Conservation (phyloP, 2,329 filamentous ascomycete genomes). For the Alternaria gaisen region DNA sequence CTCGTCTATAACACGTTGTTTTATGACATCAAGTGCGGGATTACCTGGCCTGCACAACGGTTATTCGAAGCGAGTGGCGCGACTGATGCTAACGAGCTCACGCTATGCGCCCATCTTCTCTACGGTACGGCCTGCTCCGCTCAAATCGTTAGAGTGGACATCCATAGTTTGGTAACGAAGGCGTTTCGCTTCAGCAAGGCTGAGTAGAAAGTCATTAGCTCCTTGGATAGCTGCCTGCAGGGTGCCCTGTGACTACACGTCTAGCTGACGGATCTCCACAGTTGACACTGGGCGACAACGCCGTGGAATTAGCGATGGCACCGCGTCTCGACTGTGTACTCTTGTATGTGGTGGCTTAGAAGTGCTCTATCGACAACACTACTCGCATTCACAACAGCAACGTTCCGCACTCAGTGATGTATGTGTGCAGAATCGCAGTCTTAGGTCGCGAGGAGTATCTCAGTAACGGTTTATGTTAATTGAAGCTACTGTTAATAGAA, state of each 20-base stretch:
- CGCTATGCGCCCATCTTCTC: slow-evolving; percentile 29
- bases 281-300: slow-evolving; percentile 28
- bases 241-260: slow-evolving; percentile 17
- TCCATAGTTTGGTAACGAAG: slow-evolving; percentile 25
- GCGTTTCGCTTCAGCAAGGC: slow-evolving; percentile 18
- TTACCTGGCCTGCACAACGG: slow-evolving; percentile 27
- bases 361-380: slow-evolving; percentile 31
- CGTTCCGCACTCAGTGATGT: slow-evolving; percentile 16
- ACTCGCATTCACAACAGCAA: slow-evolving; percentile 33
- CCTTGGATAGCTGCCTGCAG: slow-evolving; percentile 14
- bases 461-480: background rate
- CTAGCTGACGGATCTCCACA: slow-evolving; percentile 29
- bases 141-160: slow-evolving; percentile 22
- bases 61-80: slow-evolving; percentile 35
- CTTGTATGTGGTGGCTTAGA: slow-evolving; percentile 33
- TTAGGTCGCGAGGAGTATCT: background rate
- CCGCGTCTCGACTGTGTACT: slow-evolving; percentile 39
- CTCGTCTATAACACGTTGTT: slow-evolving; percentile 36
- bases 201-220: slow-evolving; percentile 6
- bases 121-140: slow-evolving; percentile 35
- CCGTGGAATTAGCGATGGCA: slow-evolving; percentile 40
- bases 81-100: slow-evolving; percentile 20
- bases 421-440: background rate
- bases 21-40: slow-evolving; percentile 38
- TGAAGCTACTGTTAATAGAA: background rate